Conservation (phyloP, 208 protist species). For the Vickermania ingenoplastis region DNA sequence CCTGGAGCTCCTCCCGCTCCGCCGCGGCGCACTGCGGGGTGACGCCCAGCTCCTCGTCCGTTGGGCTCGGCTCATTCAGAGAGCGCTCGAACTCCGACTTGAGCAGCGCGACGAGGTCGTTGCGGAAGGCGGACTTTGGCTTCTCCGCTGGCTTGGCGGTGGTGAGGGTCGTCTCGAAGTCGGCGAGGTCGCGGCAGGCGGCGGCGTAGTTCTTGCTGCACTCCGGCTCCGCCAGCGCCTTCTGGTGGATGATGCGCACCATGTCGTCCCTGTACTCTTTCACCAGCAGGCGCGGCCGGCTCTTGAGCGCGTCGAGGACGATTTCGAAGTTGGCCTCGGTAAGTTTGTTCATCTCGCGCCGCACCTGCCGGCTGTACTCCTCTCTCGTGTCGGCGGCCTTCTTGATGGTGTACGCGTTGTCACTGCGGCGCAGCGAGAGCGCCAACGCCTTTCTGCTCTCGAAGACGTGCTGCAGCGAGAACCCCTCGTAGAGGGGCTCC, state of each 20-base stretch:
- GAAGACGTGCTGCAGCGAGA: conserved; percentile 80
- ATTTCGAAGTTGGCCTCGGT: conserved; percentile 58
- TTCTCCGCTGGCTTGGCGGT: conserved; percentile 8
- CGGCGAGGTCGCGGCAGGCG: conserved; percentile 67
- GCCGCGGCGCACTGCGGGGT: conserved; percentile 12
- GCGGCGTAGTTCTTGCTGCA: conserved; percentile 71
- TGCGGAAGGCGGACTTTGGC: conserved; percentile 58
- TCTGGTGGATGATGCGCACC: conserved; percentile 69
- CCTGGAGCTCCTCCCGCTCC: conserved; percentile 53
- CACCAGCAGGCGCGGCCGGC: conserved; percentile 51
- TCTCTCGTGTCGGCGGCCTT: conserved; percentile 60
- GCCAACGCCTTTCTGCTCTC: conserved; percentile 36
- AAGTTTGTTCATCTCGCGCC: conserved; percentile 79
- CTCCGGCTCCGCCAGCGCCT: conserved; percentile 80
- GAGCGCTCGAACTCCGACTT: conserved; percentile 57
- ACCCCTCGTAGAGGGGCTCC: conserved; percentile 74
- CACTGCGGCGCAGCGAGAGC: conserved; percentile 70
- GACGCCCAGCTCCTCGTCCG: background rate
- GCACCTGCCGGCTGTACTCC: conserved; percentile 73
- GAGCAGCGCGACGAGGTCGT: conserved; percentile 45
- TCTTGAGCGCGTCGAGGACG: conserved; percentile 52
- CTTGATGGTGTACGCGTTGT: conserved; percentile 70
- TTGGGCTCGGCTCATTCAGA: conserved; percentile 10
- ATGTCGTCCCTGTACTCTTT: conserved; percentile 43
- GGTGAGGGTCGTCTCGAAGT: conserved; percentile 52